Conservation (phyloP, 1,284 basidiomycete genomes). For the Filobasidium uniguttulatum region DNA sequence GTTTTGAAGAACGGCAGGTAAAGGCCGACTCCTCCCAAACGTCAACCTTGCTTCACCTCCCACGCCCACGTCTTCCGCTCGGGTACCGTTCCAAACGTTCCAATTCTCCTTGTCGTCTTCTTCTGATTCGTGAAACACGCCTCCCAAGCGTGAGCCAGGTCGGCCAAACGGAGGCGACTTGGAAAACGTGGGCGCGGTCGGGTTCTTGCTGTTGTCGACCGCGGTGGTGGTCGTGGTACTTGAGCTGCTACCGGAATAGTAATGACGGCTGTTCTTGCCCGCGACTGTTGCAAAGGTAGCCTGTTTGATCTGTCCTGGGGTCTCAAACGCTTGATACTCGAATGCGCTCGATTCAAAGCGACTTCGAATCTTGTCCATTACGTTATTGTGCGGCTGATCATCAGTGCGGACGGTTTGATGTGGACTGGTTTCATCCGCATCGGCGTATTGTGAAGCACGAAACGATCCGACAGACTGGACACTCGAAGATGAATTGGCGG, state of each 20-base stretch:
- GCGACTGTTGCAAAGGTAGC: not conserved
- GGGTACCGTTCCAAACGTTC: too few species aligned
- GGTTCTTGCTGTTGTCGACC: too few species aligned
- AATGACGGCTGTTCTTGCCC: not conserved
- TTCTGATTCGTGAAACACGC: not conserved
- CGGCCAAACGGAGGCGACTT: not conserved
- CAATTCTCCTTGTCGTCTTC: constrained; percentile 3
- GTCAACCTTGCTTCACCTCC: not conserved
- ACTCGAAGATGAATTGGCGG: too few species aligned
- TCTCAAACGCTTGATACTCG: constrained; percentile 14
- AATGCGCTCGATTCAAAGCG: constrained; percentile 7
- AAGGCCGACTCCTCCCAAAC: not conserved
- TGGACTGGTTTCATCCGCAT: too few species aligned
- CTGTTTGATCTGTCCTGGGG: not conserved
- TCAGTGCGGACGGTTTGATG: not conserved
- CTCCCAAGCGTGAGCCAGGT: not conserved
- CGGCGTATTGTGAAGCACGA: too few species aligned
- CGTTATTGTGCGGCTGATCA: not conserved
- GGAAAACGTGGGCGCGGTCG: too few species aligned
- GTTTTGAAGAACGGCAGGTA: not conserved
- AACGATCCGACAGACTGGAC: too few species aligned
- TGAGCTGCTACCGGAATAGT: not conserved
- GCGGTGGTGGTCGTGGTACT: not conserved
- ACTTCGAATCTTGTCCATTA: not conserved
- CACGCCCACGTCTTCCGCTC: not conserved